Evolutionary conservation across 768 basidiomycete species (phyloP).

Genomic region (Clitopilus hobsonii): DNA sequence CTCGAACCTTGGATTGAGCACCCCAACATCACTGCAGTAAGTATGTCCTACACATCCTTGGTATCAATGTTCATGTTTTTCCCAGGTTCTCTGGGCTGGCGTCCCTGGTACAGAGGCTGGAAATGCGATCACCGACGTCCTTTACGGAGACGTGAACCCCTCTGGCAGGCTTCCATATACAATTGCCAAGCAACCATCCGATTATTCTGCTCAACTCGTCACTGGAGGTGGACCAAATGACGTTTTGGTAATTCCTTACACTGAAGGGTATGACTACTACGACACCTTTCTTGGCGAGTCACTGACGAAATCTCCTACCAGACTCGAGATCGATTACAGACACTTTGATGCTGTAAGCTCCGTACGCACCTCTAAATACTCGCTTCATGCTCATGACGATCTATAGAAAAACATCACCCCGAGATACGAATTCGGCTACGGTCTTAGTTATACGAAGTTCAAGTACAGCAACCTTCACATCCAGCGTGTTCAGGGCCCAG

Average conservation of each 20-base stretch:
- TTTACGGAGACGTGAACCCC: conserved; percentile 68
- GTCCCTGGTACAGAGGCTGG: conserved; percentile 67
- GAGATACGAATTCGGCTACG: conserved; percentile 88
- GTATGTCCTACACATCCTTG: conserved; percentile 21
- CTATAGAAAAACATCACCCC: conserved; percentile 63
- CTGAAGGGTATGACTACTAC: conserved; percentile 37
- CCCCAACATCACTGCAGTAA: conserved; percentile 66
- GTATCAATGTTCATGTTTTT: conserved; percentile 12
- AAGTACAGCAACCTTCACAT: conserved; percentile 59
- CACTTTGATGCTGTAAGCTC: conserved; percentile 61
- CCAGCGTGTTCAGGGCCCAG: conserved; percentile 32
- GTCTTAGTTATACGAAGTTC: conserved; percentile 83
- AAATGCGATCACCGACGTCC: conserved; percentile 63
- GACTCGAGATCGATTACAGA: conserved; percentile 67
- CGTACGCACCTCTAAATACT: conserved; percentile 6
- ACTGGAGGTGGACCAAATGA: conserved; percentile 28
- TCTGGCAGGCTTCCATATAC: conserved; percentile 71
- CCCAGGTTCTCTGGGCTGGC: conserved; percentile 60
- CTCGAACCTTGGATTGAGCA: conserved; percentile 67
- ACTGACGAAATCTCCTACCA: conserved; percentile 12
- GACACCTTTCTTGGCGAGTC: not conserved
- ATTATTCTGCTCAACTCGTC: conserved; percentile 53
- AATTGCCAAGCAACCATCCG: conserved; percentile 54
- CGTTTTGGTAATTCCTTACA: conserved; percentile 52
- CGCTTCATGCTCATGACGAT: conserved; percentile 8